These are phyloP conservation scores for Capronia coronata DNA, from an alignment of 2,329 filamentous ascomycete species.

Conservation along the genomic window DNA sequence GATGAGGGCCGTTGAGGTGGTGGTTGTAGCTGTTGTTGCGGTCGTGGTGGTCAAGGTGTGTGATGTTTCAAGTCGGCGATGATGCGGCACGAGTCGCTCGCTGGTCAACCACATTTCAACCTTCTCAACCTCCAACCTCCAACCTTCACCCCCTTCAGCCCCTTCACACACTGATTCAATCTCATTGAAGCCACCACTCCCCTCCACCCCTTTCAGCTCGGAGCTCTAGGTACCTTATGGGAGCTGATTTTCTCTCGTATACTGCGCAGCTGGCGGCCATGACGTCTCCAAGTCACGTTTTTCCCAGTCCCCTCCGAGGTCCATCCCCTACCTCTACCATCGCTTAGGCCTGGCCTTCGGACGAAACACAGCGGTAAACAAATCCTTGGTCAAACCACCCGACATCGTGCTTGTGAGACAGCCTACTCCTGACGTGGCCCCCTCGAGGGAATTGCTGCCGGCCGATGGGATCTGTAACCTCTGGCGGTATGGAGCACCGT, in stretches of 20 bases:
- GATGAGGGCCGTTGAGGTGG: no score
- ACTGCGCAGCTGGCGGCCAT: neutral
- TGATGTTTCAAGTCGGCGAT: neutral
- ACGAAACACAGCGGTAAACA: neutral
- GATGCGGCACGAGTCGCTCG: conserved; percentile 7
- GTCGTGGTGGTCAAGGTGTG: no score
- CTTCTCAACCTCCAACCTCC: neutral
- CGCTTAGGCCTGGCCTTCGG: neutral
- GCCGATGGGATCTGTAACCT: neutral
- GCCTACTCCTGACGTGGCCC: neutral
- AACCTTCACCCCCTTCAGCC: conserved; percentile 5
- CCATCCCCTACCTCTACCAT: neutral
- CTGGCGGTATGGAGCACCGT: neutral
- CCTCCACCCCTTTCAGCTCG: neutral
- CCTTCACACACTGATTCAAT: conserved; percentile 16
- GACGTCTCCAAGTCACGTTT: neutral
- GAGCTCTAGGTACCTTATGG: neutral
- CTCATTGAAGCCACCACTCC: neutral
- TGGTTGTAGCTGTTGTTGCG: no score
- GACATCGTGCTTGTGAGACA: neutral
- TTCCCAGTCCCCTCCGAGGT: neutral
- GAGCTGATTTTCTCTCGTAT: neutral
- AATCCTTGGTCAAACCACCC: neutral
- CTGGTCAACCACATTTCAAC: neutral
- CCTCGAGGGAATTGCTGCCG: neutral